phyloP scores from a whole-genome alignment of 2,329 filamentous ascomycete genomes.

The Monilinia aucupariae region DNA sequence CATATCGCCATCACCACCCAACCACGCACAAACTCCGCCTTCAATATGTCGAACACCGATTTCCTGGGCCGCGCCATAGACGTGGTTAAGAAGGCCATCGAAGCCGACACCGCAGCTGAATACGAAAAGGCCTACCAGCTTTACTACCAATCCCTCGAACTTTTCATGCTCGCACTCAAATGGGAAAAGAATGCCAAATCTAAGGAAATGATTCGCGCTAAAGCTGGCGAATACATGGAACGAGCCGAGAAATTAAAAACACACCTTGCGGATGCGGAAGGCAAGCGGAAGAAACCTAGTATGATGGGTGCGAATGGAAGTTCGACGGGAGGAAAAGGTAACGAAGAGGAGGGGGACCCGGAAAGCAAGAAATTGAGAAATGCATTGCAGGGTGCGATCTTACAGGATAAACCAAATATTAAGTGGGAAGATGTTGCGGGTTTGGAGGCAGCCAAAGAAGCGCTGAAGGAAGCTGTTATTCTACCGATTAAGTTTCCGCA shows the following conservation, averaged over 20 bases:
- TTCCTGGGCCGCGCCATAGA: slow-evolving; percentile 96
- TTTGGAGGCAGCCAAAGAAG: slow-evolving; percentile 89
- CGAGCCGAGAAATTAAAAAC: slow-evolving; percentile 96
- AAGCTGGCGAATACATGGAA: slow-evolving; percentile 96
- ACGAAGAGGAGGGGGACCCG: slow-evolving; percentile 68
- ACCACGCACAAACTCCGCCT: slow-evolving; percentile 7
- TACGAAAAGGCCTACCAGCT: slow-evolving; percentile 96
- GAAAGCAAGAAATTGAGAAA: slow-evolving; percentile 93
- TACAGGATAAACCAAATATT: slow-evolving; percentile 93
- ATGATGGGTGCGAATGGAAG: slow-evolving; percentile 69
- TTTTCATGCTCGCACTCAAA: slow-evolving; percentile 98
- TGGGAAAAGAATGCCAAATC: slow-evolving; percentile 99
- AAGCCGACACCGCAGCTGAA: slow-evolving; percentile 88
- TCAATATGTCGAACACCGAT: slow-evolving; percentile 86
- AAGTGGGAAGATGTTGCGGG: slow-evolving; percentile 98
- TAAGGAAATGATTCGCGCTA: slow-evolving; percentile 94
- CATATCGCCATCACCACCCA: not conserved
- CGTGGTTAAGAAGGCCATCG: slow-evolving; percentile 95
- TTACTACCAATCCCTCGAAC: slow-evolving; percentile 92
- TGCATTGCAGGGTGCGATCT: slow-evolving; percentile 83
- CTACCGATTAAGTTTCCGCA: slow-evolving; percentile 98
- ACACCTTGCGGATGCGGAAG: slow-evolving; percentile 71
- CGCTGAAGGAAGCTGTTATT: slow-evolving; percentile 94
- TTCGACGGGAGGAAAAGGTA: slow-evolving; percentile 54
- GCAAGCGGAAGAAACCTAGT: slow-evolving; percentile 63